phyloP scores from a whole-genome alignment of 352 stramenopile genomes.

The Globisporangium canariense region DNA sequence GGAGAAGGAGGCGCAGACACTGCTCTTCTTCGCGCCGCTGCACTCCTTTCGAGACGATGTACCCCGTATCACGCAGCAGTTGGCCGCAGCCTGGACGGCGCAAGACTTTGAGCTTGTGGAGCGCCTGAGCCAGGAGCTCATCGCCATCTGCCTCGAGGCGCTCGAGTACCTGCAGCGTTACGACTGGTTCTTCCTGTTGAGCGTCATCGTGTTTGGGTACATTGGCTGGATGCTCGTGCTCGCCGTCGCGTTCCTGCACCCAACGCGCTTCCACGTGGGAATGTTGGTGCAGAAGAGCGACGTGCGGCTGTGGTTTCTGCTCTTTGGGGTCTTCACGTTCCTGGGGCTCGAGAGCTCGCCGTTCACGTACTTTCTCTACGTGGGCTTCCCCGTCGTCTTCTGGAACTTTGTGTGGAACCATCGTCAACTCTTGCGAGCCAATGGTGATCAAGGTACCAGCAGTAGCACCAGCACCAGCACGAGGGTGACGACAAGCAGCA shows the following conservation, averaged over 20 bases:
- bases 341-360: conserved; percentile 62
- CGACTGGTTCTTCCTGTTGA: conserved; percentile 80
- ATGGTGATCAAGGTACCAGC: neutral
- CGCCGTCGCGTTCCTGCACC: conserved; percentile 51
- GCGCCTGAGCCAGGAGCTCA: conserved; percentile 53
- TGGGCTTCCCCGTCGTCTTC: conserved; percentile 65
- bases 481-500: neutral
- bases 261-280: conserved; percentile 26
- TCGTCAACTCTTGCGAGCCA: conserved; percentile 21
- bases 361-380: conserved; percentile 77
- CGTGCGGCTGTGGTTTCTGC: conserved; percentile 24
- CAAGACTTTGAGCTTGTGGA: conserved; percentile 36
- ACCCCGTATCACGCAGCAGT: conserved; percentile 24
- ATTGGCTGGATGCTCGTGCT: conserved; percentile 73
- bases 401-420: conserved; percentile 57
- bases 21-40: conserved; percentile 61
- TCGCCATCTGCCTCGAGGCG: conserved; percentile 70
- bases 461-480: neutral
- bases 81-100: conserved; percentile 21
- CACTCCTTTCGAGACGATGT: conserved; percentile 40
- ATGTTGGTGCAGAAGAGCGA: conserved; percentile 20
- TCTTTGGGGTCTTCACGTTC: conserved; percentile 31
- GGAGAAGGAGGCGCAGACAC: conserved; percentile 57
- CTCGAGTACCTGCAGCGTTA: conserved; percentile 82
- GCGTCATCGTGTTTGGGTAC: conserved; percentile 73